These are phyloP conservation scores for Penicillium occitanis DNA, from an alignment of 2,329 filamentous ascomycete genomes.

Conservation along the genomic window DNA sequence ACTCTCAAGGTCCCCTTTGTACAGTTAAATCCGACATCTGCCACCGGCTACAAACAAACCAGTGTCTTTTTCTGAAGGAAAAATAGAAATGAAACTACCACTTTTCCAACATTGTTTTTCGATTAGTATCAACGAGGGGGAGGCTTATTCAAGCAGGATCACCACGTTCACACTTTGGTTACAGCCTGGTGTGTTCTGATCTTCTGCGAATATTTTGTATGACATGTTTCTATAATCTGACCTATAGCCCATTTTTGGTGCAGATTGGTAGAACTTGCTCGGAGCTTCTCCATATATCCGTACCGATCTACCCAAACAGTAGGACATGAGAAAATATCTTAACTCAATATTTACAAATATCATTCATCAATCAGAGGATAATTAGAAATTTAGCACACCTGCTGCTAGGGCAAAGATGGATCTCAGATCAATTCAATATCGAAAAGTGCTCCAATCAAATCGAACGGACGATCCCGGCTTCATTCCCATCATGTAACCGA, in stretches of 20 bases:
- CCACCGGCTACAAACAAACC: conserved; percentile 5
- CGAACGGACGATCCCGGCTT: conserved; percentile 5
- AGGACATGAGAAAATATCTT: not conserved
- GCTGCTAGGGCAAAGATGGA: not conserved
- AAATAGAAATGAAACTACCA: not conserved
- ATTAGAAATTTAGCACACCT: too few relatives aligned
- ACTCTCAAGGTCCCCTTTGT: conserved; percentile 11
- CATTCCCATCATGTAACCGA: conserved; percentile 1
- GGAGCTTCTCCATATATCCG: not conserved
- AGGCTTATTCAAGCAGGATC: not conserved
- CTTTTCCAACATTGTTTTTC: not conserved
- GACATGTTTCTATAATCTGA: not conserved
- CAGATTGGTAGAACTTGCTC: not conserved
- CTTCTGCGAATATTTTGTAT: not conserved
- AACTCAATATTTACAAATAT: not conserved
- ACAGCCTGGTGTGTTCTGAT: not conserved
- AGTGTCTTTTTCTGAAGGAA: not conserved
- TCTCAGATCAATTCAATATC: not conserved
- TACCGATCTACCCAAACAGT: too few relatives aligned
- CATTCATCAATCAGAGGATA: too few relatives aligned
- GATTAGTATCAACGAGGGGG: not conserved
- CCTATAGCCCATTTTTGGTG: not conserved
- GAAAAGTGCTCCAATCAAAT: conserved; percentile 6
- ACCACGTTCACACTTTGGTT: not conserved
- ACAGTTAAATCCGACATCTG: conserved; percentile 8